Evolutionary conservation across 2,329 filamentous ascomycete genomes (phyloP).

Genomic region (Pseudogymnoascus sp.): DNA sequence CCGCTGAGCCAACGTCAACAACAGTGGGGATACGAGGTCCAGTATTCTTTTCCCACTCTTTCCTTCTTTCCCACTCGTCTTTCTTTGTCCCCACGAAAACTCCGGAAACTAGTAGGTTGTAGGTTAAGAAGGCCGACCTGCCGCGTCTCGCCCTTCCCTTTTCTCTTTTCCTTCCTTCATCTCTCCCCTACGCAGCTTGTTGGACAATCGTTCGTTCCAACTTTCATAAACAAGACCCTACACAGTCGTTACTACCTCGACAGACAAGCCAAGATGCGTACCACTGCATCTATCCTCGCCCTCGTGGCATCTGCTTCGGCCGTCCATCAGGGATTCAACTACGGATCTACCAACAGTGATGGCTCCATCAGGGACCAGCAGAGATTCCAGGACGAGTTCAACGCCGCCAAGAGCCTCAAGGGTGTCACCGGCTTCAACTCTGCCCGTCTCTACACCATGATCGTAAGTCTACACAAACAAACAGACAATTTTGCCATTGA

Average conservation of each 20-base stretch:
- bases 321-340: slow-evolving; percentile 64
- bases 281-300: slow-evolving; percentile 22
- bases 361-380: slow-evolving; percentile 51
- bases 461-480: slow-evolving; percentile 41
- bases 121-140: slow-evolving; percentile 4
- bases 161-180: background rate
- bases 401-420: slow-evolving; percentile 52
- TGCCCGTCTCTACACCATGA: slow-evolving; percentile 66
- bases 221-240: background rate
- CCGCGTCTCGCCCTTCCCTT: background rate
- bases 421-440: slow-evolving; percentile 60
- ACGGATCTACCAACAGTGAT: slow-evolving; percentile 55
- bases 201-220: background rate
- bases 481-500: too few relatives aligned
- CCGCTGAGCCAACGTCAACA: background rate
- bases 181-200: background rate
- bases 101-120: background rate
- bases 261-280: slow-evolving; percentile 25
- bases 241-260: slow-evolving; percentile 7
- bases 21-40: slow-evolving; percentile 8
- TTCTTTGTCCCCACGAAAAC: background rate
- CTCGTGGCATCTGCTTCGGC: slow-evolving; percentile 27
- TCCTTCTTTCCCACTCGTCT: background rate
- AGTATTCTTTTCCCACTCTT: slow-evolving; percentile 1
- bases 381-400: slow-evolving; percentile 67